Percentiles rank a stretch among this genome's conserved stretches.
These are phyloP conservation scores for Cyberlindnera veronae DNA, from an alignment of 805 yeast genomes.

Conservation along the genomic window DNA sequence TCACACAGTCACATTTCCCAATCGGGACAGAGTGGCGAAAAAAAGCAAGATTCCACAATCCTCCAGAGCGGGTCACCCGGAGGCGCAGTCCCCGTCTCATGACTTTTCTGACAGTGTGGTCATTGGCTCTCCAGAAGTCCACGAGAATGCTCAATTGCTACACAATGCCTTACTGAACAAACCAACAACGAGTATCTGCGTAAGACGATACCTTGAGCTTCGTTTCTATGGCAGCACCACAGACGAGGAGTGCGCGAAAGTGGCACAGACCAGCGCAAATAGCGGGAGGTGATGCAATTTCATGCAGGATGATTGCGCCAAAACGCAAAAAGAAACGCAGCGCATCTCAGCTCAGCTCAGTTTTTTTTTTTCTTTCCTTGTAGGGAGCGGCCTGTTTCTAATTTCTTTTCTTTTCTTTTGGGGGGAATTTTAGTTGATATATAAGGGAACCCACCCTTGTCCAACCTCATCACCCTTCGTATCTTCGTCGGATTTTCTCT, in stretches of 20 bases:
- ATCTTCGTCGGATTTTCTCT: background rate
- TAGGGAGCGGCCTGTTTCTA: slow-evolving; percentile 1
- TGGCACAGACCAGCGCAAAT: slow-evolving; percentile 2
- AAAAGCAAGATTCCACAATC: background rate
- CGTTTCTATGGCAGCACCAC: too few species aligned
- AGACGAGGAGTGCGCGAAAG: too few species aligned
- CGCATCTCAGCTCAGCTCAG: background rate
- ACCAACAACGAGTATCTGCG: too few species aligned
- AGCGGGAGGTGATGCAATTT: slow-evolving; percentile 4
- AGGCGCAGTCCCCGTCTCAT: too few species aligned
- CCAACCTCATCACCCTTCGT: background rate
- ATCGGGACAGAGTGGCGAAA: background rate
- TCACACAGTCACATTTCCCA: slow-evolving; percentile 1
- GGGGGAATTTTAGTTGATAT: too few species aligned
- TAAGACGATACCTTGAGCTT: too few species aligned
- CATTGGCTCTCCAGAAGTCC: background rate
- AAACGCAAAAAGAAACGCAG: slow-evolving; percentile 7
- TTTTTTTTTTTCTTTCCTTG: slow-evolving; percentile 5
- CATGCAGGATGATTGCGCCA: slow-evolving; percentile 13
- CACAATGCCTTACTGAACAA: too few species aligned
- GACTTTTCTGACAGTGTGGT: background rate
- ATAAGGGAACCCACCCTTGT: background rate
- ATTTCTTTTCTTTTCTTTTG: slow-evolving; percentile 1
- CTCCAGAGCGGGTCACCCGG: background rate
- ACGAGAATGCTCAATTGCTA: background rate